Evolutionary conservation across 345 rosid genomes (phyloP).

Genomic region (Angophora floribunda): DNA sequence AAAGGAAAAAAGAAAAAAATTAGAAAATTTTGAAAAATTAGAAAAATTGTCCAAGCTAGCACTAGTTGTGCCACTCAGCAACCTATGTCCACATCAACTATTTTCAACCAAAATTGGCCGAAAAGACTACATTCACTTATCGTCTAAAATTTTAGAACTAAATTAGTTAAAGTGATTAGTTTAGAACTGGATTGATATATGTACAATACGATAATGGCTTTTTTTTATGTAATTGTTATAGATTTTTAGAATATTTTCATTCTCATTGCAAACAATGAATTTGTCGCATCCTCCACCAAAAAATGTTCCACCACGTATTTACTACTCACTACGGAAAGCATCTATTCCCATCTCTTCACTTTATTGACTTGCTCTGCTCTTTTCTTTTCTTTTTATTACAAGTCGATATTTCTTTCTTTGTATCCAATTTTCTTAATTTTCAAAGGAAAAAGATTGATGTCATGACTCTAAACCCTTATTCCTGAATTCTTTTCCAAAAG

Average conservation of each 20-base stretch:
- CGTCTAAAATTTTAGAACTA: background rate
- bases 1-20: too few relatives aligned
- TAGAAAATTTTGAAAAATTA: background rate
- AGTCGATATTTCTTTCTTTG: background rate
- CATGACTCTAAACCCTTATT: background rate
- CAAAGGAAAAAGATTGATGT: background rate
- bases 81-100: fast-evolving
- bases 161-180: background rate
- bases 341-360: background rate
- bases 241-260: background rate
- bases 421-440: background rate
- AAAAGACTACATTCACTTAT: background rate
- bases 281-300: background rate
- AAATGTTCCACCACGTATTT: background rate
- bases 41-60: background rate
- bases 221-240: background rate
- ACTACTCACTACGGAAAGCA: background rate
- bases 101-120: background rate
- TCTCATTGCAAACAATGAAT: background rate
- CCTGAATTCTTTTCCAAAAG: background rate
- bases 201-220: background rate
- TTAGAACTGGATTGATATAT: background rate
- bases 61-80: fast-evolving
- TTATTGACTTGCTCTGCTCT: background rate
- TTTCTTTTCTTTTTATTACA: too few relatives aligned